These are phyloP conservation scores for Starmera caribaea DNA, from an alignment of 805 yeast species.

Conservation along the genomic window DNA sequence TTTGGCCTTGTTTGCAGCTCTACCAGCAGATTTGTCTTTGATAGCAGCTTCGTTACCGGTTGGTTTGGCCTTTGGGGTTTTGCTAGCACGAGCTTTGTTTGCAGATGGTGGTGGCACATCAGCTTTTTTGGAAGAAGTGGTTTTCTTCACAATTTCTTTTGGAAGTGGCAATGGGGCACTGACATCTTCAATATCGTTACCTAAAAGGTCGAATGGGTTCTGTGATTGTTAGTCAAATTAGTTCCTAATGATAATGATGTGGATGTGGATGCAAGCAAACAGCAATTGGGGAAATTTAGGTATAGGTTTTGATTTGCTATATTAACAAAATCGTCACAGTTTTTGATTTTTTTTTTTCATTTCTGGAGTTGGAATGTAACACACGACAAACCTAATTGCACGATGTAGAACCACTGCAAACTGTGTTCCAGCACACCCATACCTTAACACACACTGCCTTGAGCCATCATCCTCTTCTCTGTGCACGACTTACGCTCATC, in stretches of 20 bases:
- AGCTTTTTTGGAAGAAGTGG: slow-evolving; percentile 78
- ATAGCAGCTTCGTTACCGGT: slow-evolving; percentile 88
- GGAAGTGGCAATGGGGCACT: slow-evolving; percentile 42
- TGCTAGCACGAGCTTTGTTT: slow-evolving; percentile 70
- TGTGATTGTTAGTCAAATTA: slow-evolving; percentile 15
- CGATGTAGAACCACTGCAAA: no score
- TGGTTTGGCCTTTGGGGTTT: slow-evolving; percentile 49
- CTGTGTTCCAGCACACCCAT: no score
- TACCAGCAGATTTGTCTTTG: slow-evolving; percentile 66
- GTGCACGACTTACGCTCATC: no score
- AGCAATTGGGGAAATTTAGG: no score
- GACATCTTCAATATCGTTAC: slow-evolving; percentile 82
- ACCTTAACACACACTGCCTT: no score
- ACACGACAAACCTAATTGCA: no score
- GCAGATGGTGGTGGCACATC: slow-evolving; percentile 79
- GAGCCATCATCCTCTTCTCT: no score
- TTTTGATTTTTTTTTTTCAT: no score
- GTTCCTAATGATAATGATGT: background rate
- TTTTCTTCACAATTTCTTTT: slow-evolving; percentile 72
- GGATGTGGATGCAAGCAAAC: no score
- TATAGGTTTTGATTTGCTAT: no score
- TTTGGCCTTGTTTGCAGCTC: slow-evolving; percentile 39
- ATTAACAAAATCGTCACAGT: no score
- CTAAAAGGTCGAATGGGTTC: slow-evolving; percentile 80
- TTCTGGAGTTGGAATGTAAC: no score